phyloP scores from a whole-genome alignment of 164 flowering plant genomes.

The Aristolochia fimbriata region DNA sequence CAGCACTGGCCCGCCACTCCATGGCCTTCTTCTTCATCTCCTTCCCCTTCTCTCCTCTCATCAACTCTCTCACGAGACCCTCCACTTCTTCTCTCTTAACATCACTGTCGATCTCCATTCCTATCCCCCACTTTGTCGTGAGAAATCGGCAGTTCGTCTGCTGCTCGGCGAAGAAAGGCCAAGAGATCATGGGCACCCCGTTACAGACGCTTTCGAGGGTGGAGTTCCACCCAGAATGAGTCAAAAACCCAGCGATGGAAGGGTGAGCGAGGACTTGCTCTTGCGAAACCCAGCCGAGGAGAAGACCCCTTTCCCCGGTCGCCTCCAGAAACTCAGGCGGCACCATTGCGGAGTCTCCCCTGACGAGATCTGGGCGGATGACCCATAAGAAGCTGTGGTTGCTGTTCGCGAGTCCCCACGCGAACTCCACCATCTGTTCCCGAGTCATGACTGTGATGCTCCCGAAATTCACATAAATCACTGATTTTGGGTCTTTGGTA shows the following conservation, averaged over 20 bases:
- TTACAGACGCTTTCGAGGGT: constrained; percentile 13
- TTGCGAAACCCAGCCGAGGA: constrained; percentile 29
- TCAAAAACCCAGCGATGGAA: constrained; percentile 25
- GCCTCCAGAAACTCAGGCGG: constrained; percentile 6
- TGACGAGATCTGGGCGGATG: constrained; percentile 38
- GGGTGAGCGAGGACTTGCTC: constrained; percentile 28
- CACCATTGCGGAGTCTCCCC: constrained; percentile 19
- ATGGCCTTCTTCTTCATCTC: constrained; percentile 16
- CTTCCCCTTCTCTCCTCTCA: constrained; percentile 24
- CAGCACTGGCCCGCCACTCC: constrained; percentile 15
- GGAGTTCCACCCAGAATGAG: constrained; percentile 36
- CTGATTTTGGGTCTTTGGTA: constrained; percentile 14
- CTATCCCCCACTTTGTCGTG: constrained; percentile 19
- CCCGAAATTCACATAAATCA: constrained; percentile 32
- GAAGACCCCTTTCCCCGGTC: constrained; percentile 4
- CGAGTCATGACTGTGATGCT: constrained; percentile 25
- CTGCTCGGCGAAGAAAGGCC: constrained; percentile 27
- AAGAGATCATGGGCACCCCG: constrained; percentile 25
- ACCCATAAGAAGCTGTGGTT: constrained; percentile 36
- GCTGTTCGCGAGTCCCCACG: constrained; percentile 39
- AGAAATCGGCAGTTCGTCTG: constrained; percentile 13
- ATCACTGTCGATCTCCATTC: constrained; percentile 14
- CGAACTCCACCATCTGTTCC: constrained; percentile 25
- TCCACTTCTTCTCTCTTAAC: constrained; percentile 21
- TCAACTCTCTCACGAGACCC: constrained; percentile 14